Conservation (phyloP, 179 eudicot species). For the Monotropa hypopitys region DNA sequence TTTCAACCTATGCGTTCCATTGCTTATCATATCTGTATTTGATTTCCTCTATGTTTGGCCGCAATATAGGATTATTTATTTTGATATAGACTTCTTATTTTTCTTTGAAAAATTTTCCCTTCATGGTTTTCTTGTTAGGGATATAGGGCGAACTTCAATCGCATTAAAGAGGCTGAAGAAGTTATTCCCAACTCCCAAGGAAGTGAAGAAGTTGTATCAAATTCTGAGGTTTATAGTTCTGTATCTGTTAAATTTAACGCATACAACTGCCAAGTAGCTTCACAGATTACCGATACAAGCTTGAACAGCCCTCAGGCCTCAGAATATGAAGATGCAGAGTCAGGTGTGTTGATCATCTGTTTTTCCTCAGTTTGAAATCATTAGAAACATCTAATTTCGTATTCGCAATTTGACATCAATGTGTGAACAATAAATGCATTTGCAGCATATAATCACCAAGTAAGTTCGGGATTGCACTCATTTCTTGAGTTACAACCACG, state of each 20-base stretch:
- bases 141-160: constrained; percentile 34
- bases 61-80: neutral
- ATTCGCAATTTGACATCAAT: neutral
- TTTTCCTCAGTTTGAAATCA: neutral
- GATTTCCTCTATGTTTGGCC: neutral
- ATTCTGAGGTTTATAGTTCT: constrained; percentile 38
- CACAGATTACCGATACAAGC: constrained; percentile 41
- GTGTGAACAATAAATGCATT: neutral
- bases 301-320: constrained; percentile 47
- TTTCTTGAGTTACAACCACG: constrained; percentile 25
- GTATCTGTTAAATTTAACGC: constrained; percentile 24
- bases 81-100: neutral
- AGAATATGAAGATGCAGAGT: constrained; percentile 60
- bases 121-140: constrained; percentile 28
- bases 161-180: constrained; percentile 32
- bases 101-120: neutral
- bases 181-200: constrained; percentile 25
- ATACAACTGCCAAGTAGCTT: constrained; percentile 22
- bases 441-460: constrained; percentile 35
- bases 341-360: constrained; percentile 26
- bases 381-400: neutral
- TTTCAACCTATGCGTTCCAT: neutral
- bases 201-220: constrained; percentile 24
- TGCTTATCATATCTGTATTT: neutral
- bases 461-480: constrained; percentile 30